A percentile compares a stretch with the other conserved stretches of the same genome.
phyloP scores from a whole-genome alignment of 2,329 filamentous ascomycete genomes.

The Zalaria obscura region DNA sequence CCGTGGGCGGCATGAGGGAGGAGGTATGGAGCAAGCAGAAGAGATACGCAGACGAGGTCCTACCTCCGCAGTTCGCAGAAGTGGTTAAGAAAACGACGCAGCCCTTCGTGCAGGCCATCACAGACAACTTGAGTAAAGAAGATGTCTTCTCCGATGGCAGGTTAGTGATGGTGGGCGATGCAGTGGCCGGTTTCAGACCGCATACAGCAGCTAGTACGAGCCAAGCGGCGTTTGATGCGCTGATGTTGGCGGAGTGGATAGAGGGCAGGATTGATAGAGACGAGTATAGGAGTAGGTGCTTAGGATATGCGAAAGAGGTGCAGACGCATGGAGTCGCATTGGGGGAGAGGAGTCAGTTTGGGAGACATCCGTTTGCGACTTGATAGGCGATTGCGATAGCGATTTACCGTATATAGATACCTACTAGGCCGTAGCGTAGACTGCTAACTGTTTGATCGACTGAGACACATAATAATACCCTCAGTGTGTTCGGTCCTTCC shows the following conservation, averaged over 20 bases:
- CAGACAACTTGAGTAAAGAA: constrained; percentile 23
- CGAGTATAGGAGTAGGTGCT: constrained; percentile 22
- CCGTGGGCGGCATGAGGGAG: constrained; percentile 24
- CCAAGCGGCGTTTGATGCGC: constrained; percentile 31
- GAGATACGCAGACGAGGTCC: constrained; percentile 14
- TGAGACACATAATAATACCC: background rate
- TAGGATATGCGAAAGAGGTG: constrained; percentile 22
- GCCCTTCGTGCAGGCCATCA: constrained; percentile 33
- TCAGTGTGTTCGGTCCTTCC: no score
- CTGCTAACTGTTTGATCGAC: background rate
- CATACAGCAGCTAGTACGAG: constrained; percentile 33
- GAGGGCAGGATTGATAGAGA: constrained; percentile 19
- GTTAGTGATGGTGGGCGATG: constrained; percentile 33
- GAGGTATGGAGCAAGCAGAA: constrained; percentile 25
- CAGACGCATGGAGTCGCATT: constrained; percentile 25
- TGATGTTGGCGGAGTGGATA: constrained; percentile 25
- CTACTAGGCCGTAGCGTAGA: no score
- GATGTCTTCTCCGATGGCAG: constrained; percentile 26
- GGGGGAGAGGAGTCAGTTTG: constrained; percentile 27
- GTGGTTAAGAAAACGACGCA: constrained; percentile 24
- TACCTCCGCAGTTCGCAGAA: constrained; percentile 28
- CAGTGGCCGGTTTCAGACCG: constrained; percentile 31
- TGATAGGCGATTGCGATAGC: background rate
- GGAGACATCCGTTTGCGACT: constrained; percentile 16
- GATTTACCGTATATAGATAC: no score